Evolutionary conservation across 2,329 filamentous ascomycete species (phyloP), one percentile per base, ranked within the genome.

Genomic region (Colletotrichum tofieldiae): DNA sequence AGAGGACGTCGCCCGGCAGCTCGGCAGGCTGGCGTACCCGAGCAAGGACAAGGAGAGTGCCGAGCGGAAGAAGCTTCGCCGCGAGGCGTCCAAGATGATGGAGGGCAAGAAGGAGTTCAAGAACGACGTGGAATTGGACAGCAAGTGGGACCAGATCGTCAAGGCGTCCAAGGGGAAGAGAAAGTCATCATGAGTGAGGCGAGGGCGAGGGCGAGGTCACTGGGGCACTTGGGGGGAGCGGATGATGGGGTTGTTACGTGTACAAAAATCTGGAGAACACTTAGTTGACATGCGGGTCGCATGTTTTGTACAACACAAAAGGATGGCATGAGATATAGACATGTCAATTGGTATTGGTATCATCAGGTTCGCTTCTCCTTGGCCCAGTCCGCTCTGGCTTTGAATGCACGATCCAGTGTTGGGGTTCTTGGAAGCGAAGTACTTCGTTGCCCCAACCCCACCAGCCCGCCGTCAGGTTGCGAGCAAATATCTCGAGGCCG

Each of bases 391-490:
- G 26, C 9, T 64, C 32, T 18, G 12, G 23, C 20, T 26, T 20
- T 8, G 29, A 5, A 6, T 49, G 16, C 39, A 26, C 26, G 20
- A 65, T 18, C 89, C 89, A 92, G 76, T 86, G 81, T 47, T 86
- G 82, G 8, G 85, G 80, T 71, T 87, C 85, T 77, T 95, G 94
- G 76, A 93, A 95, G 73, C 89, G 89, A 69, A 94, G 80, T 11
- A 89, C 91, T 77, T 96, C 91, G 75, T 95, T 87, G 3, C 94
- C 94, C 93, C 93, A 95, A 37, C 89, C 88, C 88, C 91, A 93
- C 93, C 94, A 96, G 0, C 92, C 92, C 9, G 90, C 87, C 1
- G 93, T 94, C 55, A 94, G 82, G 78, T 93, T 90, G 67, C 94
- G 86, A 1, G 93, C 92, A 82, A 96, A 96, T 2, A 95, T 85